Base-by-base conservation (phyloP, 805 yeast species). In the Ogataea trehaloabstinens region DNA sequence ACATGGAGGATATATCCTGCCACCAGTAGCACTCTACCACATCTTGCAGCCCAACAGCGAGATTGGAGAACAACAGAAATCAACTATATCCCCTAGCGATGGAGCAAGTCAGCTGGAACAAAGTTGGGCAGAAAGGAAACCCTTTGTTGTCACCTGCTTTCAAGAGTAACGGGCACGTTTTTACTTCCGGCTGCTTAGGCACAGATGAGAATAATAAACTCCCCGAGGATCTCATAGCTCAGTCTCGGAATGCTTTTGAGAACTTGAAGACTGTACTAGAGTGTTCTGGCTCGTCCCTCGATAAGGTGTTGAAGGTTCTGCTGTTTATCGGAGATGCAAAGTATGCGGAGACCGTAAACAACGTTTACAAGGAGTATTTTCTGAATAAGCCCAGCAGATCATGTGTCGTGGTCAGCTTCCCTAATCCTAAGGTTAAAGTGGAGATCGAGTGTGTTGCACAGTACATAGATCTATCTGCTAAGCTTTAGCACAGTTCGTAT, bases 331-430 rank as follows among this genome's bases (percentile, higher is more conserved):
- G 66, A 19, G 66, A 74, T 45, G 62, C 67, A 19, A 55, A 61
- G 21, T 67, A 72, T 46, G 68, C 71, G 13, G 52, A 66, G 5
- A 56, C 49, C 19, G 64, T 76, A 47, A 76, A 76, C 57, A 52
- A 63, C 32, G 64, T 75, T 29, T 77, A 76, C 52, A 61, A 60
- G 13, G 63, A 68, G 45, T 62, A 66, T 51, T 71, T 77, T 61
- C 65, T 68, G 2, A 60, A 64, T 31, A 63, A 65, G 45, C 82
- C 82, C 15, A 77, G 78, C 6, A 68, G 82, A 63, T 67, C 74
- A 33, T 73, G 78, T 52, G 63, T 76, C 25, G 63, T 73, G 37
- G 79, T 71, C 24, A 68, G 61, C 6, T 76, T 76, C 61, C 77
- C 78, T 52, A 69, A 74, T 52, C 64, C 71, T 8, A 50, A 60